Percentiles rank a stretch among this genome's conserved stretches.
phyloP scores from a whole-genome alignment of 1,284 basidiomycete species.

The Puccinia triticina region DNA sequence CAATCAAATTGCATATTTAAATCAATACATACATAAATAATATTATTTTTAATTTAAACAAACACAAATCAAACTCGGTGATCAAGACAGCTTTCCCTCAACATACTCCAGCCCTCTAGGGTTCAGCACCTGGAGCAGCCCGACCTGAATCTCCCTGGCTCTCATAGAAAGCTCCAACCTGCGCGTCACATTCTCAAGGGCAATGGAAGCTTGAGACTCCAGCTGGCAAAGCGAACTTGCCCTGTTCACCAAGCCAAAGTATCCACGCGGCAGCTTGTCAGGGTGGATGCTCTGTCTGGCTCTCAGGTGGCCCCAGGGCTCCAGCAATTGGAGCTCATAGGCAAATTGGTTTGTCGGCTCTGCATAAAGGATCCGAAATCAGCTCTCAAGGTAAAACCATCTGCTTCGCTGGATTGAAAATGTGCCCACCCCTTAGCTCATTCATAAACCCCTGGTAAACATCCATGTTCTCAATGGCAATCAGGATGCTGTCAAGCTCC shows the following conservation, averaged over 20 bases:
- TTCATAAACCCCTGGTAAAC: background rate
- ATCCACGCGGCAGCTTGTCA: too few species aligned
- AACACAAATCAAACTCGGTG: background rate
- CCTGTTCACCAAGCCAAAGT: background rate
- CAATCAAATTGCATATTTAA: background rate
- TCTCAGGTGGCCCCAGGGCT: background rate
- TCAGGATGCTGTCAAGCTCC: background rate
- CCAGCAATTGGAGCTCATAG: background rate
- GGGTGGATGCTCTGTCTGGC: background rate
- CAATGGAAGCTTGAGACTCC: background rate
- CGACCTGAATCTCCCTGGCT: background rate
- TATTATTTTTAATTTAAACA: background rate
- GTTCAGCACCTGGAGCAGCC: background rate
- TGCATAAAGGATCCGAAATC: background rate
- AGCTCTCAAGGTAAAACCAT: too few species aligned
- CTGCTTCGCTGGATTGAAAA: too few species aligned
- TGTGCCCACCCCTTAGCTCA: background rate
- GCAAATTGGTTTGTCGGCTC: background rate
- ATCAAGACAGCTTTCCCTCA: background rate
- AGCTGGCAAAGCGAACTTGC: background rate
- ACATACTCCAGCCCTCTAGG: background rate
- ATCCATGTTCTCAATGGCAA: background rate
- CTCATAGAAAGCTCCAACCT: background rate
- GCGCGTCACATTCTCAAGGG: background rate
- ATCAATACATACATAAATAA: too few species aligned